Evolutionary conservation across 176 grass and related monocot species (phyloP), one percentile per base, ranked within the genome.

Genomic region (Raddia distichophylla): DNA sequence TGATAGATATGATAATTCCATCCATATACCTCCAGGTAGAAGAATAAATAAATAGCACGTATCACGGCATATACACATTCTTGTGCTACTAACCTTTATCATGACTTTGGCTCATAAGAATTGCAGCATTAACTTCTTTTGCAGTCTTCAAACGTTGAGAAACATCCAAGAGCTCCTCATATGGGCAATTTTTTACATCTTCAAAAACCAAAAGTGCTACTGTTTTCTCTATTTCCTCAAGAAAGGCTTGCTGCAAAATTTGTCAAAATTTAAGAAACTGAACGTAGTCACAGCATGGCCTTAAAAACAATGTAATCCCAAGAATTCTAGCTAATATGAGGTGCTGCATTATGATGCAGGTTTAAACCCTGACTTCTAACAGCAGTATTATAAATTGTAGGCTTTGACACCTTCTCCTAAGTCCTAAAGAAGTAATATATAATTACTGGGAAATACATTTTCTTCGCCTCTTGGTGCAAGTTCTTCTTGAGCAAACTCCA

Each of bases 401-500:
- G 20, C 69, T 54, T 84, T 40, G 85, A 78, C 12, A 3, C 10
- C 47, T 16, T 53, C 47, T 55, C 12, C 22, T 78, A 69, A 81
- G 27, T 27, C 27, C 27, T 27, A 27, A 37, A 46, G 9, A 60
- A 63, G 7, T 42, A 74, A 68, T 8, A 19, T 40, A 73, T 77
- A 3, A 49, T 67, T 49, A 88, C 34, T 82, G 67, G 20, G 73
- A 74, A 50, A 71, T 91, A 98, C 95, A 82, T 98, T 95, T 89
- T 98, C 95, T 88, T 98, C 92, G 60, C 92, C 90, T 76, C 95
- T 94, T 87, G 92, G 95, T 76, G 90, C 95, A 22, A 98, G 90
- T 42, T 98, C 95, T 85, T 98, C 90, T 78, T 98, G 95, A 78
- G 95, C 95, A 86, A 98, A 98, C 79, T 95, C 90, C 67, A 98